These are phyloP conservation scores for Monosporozyma unispora DNA, from an alignment of 805 yeast genomes.

Conservation along the genomic window DNA sequence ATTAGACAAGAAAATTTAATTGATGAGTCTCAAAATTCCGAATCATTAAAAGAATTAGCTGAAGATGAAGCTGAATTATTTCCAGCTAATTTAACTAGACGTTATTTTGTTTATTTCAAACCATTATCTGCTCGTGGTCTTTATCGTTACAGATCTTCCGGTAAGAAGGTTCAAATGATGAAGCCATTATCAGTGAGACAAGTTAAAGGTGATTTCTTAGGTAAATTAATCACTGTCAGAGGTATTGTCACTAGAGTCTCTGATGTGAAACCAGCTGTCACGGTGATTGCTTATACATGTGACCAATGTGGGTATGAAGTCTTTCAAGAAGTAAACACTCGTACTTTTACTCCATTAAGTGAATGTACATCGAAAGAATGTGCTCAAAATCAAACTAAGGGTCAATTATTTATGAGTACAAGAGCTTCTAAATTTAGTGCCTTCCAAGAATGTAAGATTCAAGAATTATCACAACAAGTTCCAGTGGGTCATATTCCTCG, in stretches of 20 bases:
- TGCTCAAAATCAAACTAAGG: constrained; percentile 67
- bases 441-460: constrained; percentile 91
- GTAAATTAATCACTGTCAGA: constrained; percentile 79
- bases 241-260: constrained; percentile 94
- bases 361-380: constrained; percentile 85
- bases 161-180: constrained; percentile 17
- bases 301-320: constrained; percentile 95
- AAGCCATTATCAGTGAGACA: constrained; percentile 83
- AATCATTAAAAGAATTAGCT: constrained; percentile 28
- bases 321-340: constrained; percentile 86
- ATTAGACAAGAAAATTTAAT: constrained; percentile 34
- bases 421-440: constrained; percentile 93
- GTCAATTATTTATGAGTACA: constrained; percentile 84
- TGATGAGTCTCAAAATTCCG: constrained; percentile 19
- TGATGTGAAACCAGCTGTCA: constrained; percentile 88
- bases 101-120: constrained; percentile 79
- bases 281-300: constrained; percentile 92
- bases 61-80: constrained; percentile 47
- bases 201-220: constrained; percentile 73
- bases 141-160: constrained; percentile 15
- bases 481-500: constrained; percentile 98
- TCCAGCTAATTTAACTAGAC: constrained; percentile 78
- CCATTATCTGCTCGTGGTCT: constrained; percentile 48
- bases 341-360: constrained; percentile 74
- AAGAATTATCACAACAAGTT: constrained; percentile 91